phyloP scores from a whole-genome alignment of 495 filamentous ascomycete species.

The Podospora didyma region DNA sequence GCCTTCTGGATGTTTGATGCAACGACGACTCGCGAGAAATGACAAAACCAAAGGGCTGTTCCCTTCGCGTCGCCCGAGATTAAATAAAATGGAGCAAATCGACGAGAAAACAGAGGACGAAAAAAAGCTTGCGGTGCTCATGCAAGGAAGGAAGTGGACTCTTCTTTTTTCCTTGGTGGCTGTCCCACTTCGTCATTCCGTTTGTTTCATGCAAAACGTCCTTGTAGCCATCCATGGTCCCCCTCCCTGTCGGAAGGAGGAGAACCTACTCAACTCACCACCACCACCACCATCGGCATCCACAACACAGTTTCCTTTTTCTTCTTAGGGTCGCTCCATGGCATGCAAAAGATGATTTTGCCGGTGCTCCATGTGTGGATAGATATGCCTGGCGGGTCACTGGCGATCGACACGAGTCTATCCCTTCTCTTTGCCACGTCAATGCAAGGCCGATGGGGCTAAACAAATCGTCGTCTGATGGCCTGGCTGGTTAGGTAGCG shows the following conservation, averaged over 20 bases:
- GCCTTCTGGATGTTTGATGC: slow-evolving; percentile 5
- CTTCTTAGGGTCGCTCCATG: background rate
- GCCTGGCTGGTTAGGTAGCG: too few relatives aligned
- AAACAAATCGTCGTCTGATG: background rate
- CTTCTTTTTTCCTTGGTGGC: background rate
- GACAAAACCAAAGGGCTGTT: background rate
- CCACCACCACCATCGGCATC: too few relatives aligned
- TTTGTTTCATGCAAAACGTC: slow-evolving; percentile 21
- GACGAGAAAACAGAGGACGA: background rate
- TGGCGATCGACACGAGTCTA: background rate
- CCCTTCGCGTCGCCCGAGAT: background rate
- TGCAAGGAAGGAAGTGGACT: background rate
- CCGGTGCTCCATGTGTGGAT: background rate
- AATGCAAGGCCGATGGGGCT: background rate
- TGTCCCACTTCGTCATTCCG: slow-evolving; percentile 17
- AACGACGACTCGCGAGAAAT: background rate
- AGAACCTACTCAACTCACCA: too few relatives aligned
- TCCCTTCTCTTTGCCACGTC: background rate
- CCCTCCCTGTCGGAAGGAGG: too few relatives aligned
- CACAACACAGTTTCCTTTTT: too few relatives aligned
- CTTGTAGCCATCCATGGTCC: too few relatives aligned
- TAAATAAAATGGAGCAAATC: background rate
- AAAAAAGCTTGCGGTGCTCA: background rate
- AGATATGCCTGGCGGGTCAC: background rate
- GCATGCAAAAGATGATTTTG: slow-evolving; percentile 9